Conservation (phyloP, 164 flowering plant species). For the Sedum album region DNA sequence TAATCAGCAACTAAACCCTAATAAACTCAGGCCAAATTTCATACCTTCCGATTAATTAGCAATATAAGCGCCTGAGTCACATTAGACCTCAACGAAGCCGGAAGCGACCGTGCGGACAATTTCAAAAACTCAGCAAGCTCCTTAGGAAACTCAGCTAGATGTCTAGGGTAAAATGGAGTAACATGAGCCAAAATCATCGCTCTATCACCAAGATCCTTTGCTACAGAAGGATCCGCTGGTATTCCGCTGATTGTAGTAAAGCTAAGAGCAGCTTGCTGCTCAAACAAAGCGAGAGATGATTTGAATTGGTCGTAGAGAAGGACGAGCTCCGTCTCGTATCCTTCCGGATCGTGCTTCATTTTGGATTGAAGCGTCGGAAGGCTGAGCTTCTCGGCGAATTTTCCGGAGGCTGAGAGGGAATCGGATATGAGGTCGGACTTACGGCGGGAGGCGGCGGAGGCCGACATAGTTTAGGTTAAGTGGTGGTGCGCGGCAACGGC, state of each 20-base stretch:
- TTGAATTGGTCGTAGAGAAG: slow-evolving; percentile 18
- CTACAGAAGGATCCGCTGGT: slow-evolving; percentile 12
- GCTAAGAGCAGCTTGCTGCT: slow-evolving; percentile 13
- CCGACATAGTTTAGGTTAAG: not conserved
- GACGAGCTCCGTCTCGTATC: slow-evolving; percentile 62
- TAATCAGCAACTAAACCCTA: not conserved
- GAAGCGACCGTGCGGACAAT: slow-evolving; percentile 42
- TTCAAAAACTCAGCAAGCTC: slow-evolving; percentile 46
- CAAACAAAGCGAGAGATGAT: slow-evolving; percentile 8
- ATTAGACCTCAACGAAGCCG: slow-evolving; percentile 49
- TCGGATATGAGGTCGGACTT: slow-evolving; percentile 19
- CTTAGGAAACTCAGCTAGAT: slow-evolving; percentile 46
- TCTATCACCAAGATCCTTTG: slow-evolving; percentile 69
- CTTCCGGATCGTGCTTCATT: slow-evolving; percentile 86
- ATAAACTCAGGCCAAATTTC: not conserved
- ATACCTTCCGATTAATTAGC: slow-evolving; percentile 69
- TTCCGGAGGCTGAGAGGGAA: slow-evolving; percentile 50
- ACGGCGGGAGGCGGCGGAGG: not conserved
- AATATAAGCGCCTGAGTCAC: slow-evolving; percentile 71
- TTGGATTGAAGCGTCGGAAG: slow-evolving; percentile 66
- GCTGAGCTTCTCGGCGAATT: slow-evolving; percentile 57
- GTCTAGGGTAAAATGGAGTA: slow-evolving; percentile 59
- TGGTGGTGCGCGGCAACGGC: not conserved
- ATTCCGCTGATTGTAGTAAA: slow-evolving; percentile 14
- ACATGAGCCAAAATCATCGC: slow-evolving; percentile 78